phyloP scores from a whole-genome alignment of 2,329 filamentous ascomycete genomes.

The Coniochaeta hoffmannii region DNA sequence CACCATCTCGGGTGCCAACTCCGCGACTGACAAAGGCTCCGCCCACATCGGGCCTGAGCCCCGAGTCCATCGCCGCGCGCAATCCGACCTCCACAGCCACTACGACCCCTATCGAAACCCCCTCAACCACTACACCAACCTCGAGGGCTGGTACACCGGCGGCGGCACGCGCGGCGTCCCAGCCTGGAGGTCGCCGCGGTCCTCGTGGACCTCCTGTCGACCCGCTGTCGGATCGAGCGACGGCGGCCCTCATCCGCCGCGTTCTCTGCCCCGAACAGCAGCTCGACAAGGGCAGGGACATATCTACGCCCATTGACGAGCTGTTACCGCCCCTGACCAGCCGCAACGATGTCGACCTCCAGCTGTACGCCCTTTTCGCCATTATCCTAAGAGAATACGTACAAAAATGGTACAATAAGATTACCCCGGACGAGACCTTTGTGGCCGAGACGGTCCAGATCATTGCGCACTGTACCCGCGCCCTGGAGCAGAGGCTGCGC shows the following conservation, averaged over 20 bases:
- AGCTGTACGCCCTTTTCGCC: conserved; percentile 87
- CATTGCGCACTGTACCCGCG: conserved; percentile 85
- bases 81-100: background rate
- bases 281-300: conserved; percentile 47
- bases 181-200: conserved; percentile 7
- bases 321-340: conserved; percentile 86
- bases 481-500: conserved; percentile 76
- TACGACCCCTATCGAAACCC: background rate
- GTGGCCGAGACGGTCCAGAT: conserved; percentile 82
- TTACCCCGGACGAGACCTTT: conserved; percentile 85
- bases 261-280: conserved; percentile 68
- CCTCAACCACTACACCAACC: background rate
- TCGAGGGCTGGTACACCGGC: conserved; percentile 4
- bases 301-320: conserved; percentile 62
- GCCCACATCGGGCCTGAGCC: conserved; percentile 16
- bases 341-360: conserved; percentile 85
- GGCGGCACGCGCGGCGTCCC: background rate
- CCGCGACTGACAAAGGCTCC: conserved; percentile 9
- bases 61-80: conserved; percentile 14
- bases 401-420: conserved; percentile 85
- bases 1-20: conserved; percentile 6
- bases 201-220: conserved; percentile 22
- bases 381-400: conserved; percentile 88
- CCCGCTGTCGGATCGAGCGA: conserved; percentile 69
- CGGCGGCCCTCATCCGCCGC: conserved; percentile 71